A percentile compares a stretch with the other conserved stretches of the same genome.
These are phyloP conservation scores for Orbilia quercus DNA, from an alignment of 2,329 filamentous ascomycete genomes.

Conservation along the genomic window DNA sequence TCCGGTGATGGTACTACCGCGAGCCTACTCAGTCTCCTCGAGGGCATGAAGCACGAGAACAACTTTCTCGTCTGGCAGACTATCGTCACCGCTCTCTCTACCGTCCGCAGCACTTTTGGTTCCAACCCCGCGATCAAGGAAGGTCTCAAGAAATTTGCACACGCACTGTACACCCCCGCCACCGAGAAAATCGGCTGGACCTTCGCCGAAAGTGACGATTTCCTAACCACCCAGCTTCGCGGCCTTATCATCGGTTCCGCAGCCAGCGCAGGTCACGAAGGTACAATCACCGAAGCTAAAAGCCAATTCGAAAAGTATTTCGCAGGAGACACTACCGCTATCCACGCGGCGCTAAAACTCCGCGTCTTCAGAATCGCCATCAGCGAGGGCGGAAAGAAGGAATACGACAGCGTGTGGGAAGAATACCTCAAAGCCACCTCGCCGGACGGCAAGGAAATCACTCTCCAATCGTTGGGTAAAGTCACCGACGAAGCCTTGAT, in stretches of 20 bases:
- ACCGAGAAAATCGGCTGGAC: slow-evolving; percentile 88
- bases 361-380: slow-evolving; percentile 84
- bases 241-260: slow-evolving; percentile 82
- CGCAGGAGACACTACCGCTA: slow-evolving; percentile 73
- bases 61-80: slow-evolving; percentile 93
- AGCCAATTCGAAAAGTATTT: slow-evolving; percentile 84
- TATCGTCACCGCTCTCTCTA: slow-evolving; percentile 78
- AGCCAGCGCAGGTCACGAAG: slow-evolving; percentile 79
- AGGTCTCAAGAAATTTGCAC: slow-evolving; percentile 80
- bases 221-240: slow-evolving; percentile 82
- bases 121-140: slow-evolving; percentile 74
- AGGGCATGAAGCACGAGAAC: slow-evolving; percentile 83
- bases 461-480: slow-evolving; percentile 78
- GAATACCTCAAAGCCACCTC: slow-evolving; percentile 86
- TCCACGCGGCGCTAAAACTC: slow-evolving; percentile 83
- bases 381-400: slow-evolving; percentile 75
- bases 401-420: slow-evolving; percentile 80
- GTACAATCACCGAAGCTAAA: slow-evolving; percentile 77
- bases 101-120: slow-evolving; percentile 85
- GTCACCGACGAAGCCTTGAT: slow-evolving; percentile 77
- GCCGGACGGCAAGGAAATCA: slow-evolving; percentile 90
- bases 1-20: slow-evolving; percentile 85
- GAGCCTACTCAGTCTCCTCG: slow-evolving; percentile 82
- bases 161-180: slow-evolving; percentile 79
- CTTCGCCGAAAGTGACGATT: slow-evolving; percentile 80